Percentiles rank a stretch among this genome's conserved stretches.
Conservation (phyloP, 2,329 filamentous ascomycete species). For the Chrysoporthe puriensis region DNA sequence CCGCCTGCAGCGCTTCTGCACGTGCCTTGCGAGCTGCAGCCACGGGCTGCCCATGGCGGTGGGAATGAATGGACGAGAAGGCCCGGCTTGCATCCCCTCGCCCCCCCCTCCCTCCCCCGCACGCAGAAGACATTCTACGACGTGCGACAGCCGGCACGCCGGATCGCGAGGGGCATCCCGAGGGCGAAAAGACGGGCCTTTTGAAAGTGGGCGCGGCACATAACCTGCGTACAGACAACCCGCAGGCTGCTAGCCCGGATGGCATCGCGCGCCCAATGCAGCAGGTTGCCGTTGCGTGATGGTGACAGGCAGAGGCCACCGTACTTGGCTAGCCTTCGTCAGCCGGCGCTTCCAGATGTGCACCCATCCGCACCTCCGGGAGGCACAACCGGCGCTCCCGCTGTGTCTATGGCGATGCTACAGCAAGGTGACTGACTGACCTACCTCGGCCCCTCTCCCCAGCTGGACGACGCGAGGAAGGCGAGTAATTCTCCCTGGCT, state of each 20-base stretch:
- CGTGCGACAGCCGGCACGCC: background rate
- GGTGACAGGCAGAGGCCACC: background rate
- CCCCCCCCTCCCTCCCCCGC: background rate
- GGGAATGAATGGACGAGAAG: background rate
- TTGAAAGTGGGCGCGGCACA: too few relatives aligned
- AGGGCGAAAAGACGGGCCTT: background rate
- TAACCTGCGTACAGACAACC: background rate
- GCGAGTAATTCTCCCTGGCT: background rate
- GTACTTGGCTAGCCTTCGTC: background rate
- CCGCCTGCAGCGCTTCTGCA: constrained; percentile 1
- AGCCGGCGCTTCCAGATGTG: background rate
- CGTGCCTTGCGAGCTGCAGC: constrained; percentile 6
- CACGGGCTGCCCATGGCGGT: background rate
- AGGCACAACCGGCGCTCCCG: background rate
- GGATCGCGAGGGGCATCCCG: background rate
- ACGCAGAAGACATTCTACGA: background rate
- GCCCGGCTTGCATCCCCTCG: background rate
- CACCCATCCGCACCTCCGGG: background rate
- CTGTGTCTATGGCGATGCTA: background rate
- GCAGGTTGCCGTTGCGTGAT: background rate
- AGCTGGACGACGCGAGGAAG: background rate
- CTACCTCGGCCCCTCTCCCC: too few relatives aligned
- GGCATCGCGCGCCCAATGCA: background rate
- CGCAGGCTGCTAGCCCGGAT: background rate
- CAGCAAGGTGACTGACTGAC: too few relatives aligned